Evolutionary conservation across 441 rosid genomes (phyloP), one percentile per base, ranked within the genome.

Genomic region (Gossypium davidsonii): DNA sequence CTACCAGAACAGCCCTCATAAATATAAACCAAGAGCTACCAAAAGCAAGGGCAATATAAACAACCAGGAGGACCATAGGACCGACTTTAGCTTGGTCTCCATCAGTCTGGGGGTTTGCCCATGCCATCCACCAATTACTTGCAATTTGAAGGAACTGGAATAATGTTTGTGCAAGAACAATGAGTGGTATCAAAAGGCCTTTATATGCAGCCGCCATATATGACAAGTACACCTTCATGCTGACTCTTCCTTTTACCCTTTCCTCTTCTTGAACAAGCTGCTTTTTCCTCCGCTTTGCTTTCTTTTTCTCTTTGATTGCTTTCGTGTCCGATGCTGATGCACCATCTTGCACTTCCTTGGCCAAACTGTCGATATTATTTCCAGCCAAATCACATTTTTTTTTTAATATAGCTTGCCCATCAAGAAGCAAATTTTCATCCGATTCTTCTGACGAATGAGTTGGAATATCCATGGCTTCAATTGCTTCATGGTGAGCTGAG

Each of bases 41-140:
- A 84, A 96, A 96, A 75, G 99, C 98, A 82, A 96, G 93, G 60
- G 95, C 97, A 71, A 94, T 96, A 78, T 88, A 96, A 81, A 96
- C 96, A 71, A 92, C 77, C 56, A 96, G 88, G 78, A 96, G 97
- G 79, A 86, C 86, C 84, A 90, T 86, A 14, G 98, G 88, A 78
- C 83, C 72, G 76, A 90, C 97, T 85, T 89, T 96, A 37, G 99
- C 86, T 70, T 83, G 79, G 71, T 88, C 99, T 68, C 97, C 99
- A 88, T 86, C 97, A 20, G 95, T 91, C 80, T 93, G 99, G 72
- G 99, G 99, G 83, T 93, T 96, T 56, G 98, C 98, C 99, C 99
- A 96, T 68, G 99, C 99, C 99, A 96, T 96, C 99, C 99, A 96
- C 99, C 99, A 96, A 80, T 87, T 96, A 82, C 99, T 90, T 79